Evolutionary conservation across 2,329 filamentous ascomycete species (phyloP).

Genomic region (Fusarium globosum): DNA sequence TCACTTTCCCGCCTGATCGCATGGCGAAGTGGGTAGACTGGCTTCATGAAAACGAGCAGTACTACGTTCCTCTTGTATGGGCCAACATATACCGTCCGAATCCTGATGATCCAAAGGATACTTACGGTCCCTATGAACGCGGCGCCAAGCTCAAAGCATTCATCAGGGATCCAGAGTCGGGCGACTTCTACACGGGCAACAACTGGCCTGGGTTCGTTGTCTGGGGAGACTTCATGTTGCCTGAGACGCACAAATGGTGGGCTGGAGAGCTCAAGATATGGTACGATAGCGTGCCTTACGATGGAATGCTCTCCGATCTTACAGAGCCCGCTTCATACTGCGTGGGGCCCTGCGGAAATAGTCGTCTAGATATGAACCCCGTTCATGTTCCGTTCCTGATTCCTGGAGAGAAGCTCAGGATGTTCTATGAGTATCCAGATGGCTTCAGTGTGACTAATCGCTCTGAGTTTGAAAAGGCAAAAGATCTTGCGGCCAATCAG

Average conservation of each 20-base stretch:
- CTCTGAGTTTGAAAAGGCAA: neutral
- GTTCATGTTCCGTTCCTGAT: conserved; percentile 1
- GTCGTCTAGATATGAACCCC: neutral
- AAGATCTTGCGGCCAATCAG: neutral
- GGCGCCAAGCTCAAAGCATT: neutral
- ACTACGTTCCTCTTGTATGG: neutral
- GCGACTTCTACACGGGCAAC: neutral
- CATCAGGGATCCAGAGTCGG: neutral
- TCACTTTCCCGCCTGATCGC: conserved; percentile 3
- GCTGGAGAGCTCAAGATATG: neutral
- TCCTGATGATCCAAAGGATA: neutral
- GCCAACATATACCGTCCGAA: neutral
- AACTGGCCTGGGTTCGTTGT: neutral
- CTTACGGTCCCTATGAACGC: neutral
- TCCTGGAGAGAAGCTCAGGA: neutral
- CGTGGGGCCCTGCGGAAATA: neutral
- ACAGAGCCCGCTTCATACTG: neutral
- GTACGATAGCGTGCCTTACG: neutral
- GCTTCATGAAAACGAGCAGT: neutral
- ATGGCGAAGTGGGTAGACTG: neutral
- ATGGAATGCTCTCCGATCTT: neutral
- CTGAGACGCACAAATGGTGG: neutral
- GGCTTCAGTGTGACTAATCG: neutral
- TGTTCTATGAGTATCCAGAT: conserved; percentile 4
- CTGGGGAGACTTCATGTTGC: neutral